Evolutionary conservation across 805 yeast genomes (phyloP).

Genomic region (Saturnispora mendoncae): DNA sequence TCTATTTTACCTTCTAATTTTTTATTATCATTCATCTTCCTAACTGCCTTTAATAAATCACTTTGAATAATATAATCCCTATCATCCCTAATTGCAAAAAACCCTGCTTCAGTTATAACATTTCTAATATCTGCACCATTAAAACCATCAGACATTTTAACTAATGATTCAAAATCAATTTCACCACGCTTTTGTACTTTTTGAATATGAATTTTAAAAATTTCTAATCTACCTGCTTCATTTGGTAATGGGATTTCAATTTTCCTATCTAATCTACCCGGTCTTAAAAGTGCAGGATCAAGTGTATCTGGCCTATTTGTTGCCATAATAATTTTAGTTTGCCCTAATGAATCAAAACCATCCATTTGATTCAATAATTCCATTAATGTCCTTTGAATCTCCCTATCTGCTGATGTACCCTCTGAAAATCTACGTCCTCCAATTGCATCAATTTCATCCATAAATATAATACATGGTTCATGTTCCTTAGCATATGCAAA

Average conservation of each 20-base stretch:
- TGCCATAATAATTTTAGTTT: conserved; percentile 95
- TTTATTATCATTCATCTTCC: conserved; percentile 95
- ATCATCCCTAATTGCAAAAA: conserved; percentile 95
- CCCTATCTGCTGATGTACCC: conserved; percentile 98
- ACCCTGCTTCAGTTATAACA: conserved; percentile 87
- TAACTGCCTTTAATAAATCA: conserved; percentile 94
- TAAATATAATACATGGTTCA: conserved; percentile 85
- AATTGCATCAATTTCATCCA: conserved; percentile 97
- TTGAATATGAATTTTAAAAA: conserved; percentile 83
- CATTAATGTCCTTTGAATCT: conserved; percentile 99
- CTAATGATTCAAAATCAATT: conserved; percentile 73
- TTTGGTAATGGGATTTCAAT: conserved; percentile 94
- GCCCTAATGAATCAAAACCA: conserved; percentile 95
- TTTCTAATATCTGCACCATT: conserved; percentile 99
- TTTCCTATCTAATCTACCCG: conserved; percentile 97
- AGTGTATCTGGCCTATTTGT: conserved; percentile 91
- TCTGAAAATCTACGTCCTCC: conserved; percentile 98
- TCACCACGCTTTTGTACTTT: conserved; percentile 85
- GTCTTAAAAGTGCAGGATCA: conserved; percentile 87
- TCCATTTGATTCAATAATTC: conserved; percentile 96
- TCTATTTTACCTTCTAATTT: conserved; percentile 94
- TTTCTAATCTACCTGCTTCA: conserved; percentile 84
- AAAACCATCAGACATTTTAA: conserved; percentile 80
- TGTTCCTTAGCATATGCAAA: conserved; percentile 96
- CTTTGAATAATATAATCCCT: conserved; percentile 89